A percentile compares a stretch with the other conserved stretches of the same genome.
These are phyloP conservation scores for Candida stauntonica DNA, from an alignment of 805 yeast species.

Conservation along the genomic window DNA sequence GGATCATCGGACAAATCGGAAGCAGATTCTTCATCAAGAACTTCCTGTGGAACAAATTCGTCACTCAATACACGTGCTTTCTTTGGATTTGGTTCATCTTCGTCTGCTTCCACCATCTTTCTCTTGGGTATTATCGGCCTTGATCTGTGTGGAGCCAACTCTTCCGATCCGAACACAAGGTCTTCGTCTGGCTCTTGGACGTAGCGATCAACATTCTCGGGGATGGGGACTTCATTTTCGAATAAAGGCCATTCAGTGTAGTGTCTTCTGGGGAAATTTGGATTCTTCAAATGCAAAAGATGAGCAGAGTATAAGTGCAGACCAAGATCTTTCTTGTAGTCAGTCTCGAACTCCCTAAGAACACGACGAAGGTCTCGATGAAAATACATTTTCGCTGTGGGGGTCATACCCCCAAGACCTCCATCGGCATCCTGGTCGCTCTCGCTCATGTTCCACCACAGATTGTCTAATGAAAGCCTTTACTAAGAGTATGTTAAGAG, in stretches of 20 bases:
- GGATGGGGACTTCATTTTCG: constrained; percentile 34
- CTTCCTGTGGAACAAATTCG: constrained; percentile 27
- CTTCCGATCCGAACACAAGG: background rate
- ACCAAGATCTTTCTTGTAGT: constrained; percentile 51
- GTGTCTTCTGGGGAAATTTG: constrained; percentile 32
- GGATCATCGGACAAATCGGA: background rate
- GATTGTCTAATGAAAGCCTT: no score
- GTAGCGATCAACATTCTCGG: constrained; percentile 16
- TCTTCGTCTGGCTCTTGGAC: constrained; percentile 9
- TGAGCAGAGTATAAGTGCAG: constrained; percentile 59
- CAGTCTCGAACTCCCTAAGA: constrained; percentile 41
- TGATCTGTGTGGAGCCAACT: background rate
- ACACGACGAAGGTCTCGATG: constrained; percentile 24
- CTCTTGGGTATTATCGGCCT: background rate
- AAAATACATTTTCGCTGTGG: background rate
- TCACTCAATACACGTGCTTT: no score
- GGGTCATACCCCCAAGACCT: background rate
- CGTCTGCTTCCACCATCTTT: background rate
- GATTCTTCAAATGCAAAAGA: constrained; percentile 37
- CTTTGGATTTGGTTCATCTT: background rate
- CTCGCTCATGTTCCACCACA: no score
- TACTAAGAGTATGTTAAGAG: no score
- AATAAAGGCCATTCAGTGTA: constrained; percentile 65
- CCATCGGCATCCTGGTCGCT: background rate
- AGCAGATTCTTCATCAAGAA: constrained; percentile 4